These are phyloP conservation scores for Monosporascus sp. DNA, from an alignment of 2,329 filamentous ascomycete species.

Conservation along the genomic window DNA sequence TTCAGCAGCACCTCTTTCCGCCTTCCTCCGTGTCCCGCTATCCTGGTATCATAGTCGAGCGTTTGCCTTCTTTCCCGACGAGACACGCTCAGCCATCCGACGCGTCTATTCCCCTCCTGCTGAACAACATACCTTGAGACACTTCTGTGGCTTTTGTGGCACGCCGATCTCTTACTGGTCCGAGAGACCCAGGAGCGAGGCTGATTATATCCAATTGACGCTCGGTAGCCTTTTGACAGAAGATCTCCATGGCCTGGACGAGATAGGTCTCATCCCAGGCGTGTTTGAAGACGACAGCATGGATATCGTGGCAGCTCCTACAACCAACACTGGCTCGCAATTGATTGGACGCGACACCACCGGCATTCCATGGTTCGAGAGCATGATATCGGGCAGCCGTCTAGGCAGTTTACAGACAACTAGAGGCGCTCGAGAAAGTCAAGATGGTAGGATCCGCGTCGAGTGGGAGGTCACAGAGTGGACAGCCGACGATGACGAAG, in stretches of 20 bases:
- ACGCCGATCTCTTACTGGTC: slow-evolving; percentile 82
- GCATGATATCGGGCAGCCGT: slow-evolving; percentile 69
- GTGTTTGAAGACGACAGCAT: slow-evolving; percentile 23
- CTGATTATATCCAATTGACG: slow-evolving; percentile 74
- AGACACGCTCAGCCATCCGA: slow-evolving; percentile 62
- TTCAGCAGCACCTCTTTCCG: slow-evolving; percentile 67
- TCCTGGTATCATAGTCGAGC: slow-evolving; percentile 75
- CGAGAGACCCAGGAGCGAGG: slow-evolving; percentile 64
- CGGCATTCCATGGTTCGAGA: slow-evolving; percentile 82
- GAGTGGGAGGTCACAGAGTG: slow-evolving; percentile 86
- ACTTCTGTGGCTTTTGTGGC: slow-evolving; percentile 91
- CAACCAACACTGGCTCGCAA: slow-evolving; percentile 27
- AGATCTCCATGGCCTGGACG: slow-evolving; percentile 68
- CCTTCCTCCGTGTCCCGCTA: slow-evolving; percentile 79
- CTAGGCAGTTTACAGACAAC: slow-evolving; percentile 64
- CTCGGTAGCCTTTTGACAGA: slow-evolving; percentile 70
- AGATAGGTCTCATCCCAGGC: slow-evolving; percentile 65
- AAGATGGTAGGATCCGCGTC: slow-evolving; percentile 61
- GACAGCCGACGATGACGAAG: slow-evolving; percentile 40
- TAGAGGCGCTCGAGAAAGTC: slow-evolving; percentile 46
- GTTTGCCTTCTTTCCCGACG: slow-evolving; percentile 71
- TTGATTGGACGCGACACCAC: slow-evolving; percentile 53
- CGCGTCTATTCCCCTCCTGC: slow-evolving; percentile 59
- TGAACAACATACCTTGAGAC: slow-evolving; percentile 57
- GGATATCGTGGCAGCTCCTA: slow-evolving; percentile 20